These are phyloP conservation scores for Xylaria sp. DNA, from an alignment of 2,329 filamentous ascomycete species.

Conservation along the genomic window DNA sequence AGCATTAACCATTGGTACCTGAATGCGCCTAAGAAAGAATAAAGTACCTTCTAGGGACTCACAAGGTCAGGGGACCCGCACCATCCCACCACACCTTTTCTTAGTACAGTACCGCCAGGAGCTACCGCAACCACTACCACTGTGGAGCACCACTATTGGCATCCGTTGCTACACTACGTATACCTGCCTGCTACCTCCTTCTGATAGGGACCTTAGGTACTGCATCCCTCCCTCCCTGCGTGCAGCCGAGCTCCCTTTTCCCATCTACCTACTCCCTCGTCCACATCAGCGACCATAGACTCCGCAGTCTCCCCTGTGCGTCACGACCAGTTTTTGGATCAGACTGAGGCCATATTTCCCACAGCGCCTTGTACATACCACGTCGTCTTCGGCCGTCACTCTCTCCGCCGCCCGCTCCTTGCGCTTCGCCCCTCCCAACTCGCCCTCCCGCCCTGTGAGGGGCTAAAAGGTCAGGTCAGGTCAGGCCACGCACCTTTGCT, in stretches of 20 bases:
- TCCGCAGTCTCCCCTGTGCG: constrained; percentile 6
- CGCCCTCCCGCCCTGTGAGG: constrained; percentile 40
- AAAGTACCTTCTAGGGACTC: constrained; percentile 16
- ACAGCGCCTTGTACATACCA: constrained; percentile 2
- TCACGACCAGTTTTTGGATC: constrained; percentile 23
- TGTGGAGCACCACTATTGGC: neutral
- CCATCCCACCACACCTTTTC: constrained; percentile 24
- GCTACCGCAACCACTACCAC: constrained; percentile 8
- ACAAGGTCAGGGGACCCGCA: constrained; percentile 28
- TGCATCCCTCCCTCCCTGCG: constrained; percentile 18
- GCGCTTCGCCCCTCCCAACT: constrained; percentile 32
- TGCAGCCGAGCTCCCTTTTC: constrained; percentile 25
- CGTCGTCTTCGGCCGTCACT: constrained; percentile 9
- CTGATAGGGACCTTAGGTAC: constrained; percentile 6
- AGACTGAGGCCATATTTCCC: neutral
- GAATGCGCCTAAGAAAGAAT: constrained; percentile 31
- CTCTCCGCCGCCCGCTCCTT: constrained; percentile 10
- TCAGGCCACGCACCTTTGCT: constrained; percentile 29
- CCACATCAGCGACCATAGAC: constrained; percentile 25
- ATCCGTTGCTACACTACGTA: constrained; percentile 1
- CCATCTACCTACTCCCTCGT: constrained; percentile 15
- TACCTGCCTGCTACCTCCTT: neutral
- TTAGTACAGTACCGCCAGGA: neutral
- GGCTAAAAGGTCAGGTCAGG: constrained; percentile 32
- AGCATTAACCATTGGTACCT: constrained; percentile 32